These are phyloP conservation scores for Jamesozyma piceae DNA, from an alignment of 805 yeast species.

Conservation along the genomic window DNA sequence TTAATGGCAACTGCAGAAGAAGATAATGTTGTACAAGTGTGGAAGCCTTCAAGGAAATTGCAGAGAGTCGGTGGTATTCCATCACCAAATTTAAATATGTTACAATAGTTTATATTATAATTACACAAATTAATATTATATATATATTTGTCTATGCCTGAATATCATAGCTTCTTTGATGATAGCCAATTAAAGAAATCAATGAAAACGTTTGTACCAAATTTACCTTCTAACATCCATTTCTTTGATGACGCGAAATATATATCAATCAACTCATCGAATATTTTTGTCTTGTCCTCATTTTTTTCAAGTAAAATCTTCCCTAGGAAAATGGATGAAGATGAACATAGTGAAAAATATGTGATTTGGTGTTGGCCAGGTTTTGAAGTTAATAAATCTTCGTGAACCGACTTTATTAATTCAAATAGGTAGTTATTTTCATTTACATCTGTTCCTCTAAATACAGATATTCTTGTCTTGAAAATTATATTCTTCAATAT, in stretches of 20 bases:
- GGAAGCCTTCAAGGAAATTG: slow-evolving; percentile 34
- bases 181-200: slow-evolving; percentile 76
- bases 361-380: slow-evolving; percentile 31
- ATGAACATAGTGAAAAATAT: slow-evolving; percentile 53
- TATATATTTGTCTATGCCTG: background rate
- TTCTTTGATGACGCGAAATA: slow-evolving; percentile 47
- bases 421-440: background rate
- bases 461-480: slow-evolving; percentile 34
- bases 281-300: slow-evolving; percentile 26
- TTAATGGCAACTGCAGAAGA: slow-evolving; percentile 50
- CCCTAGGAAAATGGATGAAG: slow-evolving; percentile 41
- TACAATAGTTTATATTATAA: slow-evolving; percentile 5
- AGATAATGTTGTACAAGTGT: slow-evolving; percentile 38
- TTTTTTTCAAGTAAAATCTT: slow-evolving; percentile 39
- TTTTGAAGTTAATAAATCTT: slow-evolving; percentile 29
- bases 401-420: slow-evolving; percentile 36
- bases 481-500: slow-evolving; percentile 52
- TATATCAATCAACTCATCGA: slow-evolving; percentile 42
- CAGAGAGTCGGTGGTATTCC: slow-evolving; percentile 25
- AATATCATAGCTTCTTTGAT: slow-evolving; percentile 34
- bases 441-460: slow-evolving; percentile 15
- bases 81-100: slow-evolving; percentile 2
- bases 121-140: background rate
- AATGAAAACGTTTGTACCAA: slow-evolving; percentile 40
- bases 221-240: slow-evolving; percentile 43